Base-by-base conservation (phyloP, 257 asterid genomes). In the Rauvolfia tetraphylla region DNA sequence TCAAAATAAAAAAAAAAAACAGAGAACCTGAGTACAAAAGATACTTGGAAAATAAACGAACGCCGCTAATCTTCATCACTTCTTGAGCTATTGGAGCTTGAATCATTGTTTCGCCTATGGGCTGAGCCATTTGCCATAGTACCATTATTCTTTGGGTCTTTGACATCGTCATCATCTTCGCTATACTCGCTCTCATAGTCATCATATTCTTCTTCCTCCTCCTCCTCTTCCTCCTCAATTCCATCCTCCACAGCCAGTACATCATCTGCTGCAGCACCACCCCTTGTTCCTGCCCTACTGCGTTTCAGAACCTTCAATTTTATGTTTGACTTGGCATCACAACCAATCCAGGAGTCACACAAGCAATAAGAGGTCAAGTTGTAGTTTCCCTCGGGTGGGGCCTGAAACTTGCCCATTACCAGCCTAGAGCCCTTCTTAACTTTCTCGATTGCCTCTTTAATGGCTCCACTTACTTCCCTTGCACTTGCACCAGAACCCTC, bases 341-440 rank as follows among this genome's bases (percentile, higher is more conserved):
- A 90, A 46, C 99, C 99, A 15, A 95, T 93, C 98, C 98, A 95
- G 0, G 98, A 88, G 80, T 95, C 99, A 0, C 97, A 95, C 82
- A 93, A 84, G 71, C 97, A 93, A 76, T 77, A 89, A 6, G 95
- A 85, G 13, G 87, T 89, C 82, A 93, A 82, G 76, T 84, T 89
- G 84, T 93, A 91, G 76, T 84, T 95, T 57, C 97, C 98, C 81
- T 95, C 99, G 0, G 88, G 63, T 46, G 96, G 98, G 53, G 97
- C 98, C 79, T 90, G 98, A 75, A 95, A 93, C 84, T 95, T 81
- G 68, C 87, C 82, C 81, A 86, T 81, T 29, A 83, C 86, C 25
- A 86, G 79, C 72, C 89, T 81, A 23, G 87, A 86, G 13, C 89
- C 89, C n/a, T 68, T 79, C 70, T 81, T 86, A n/a, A 83, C 89